Base-by-base conservation (phyloP, 192 early-diverging fungal species). In the Rhizophagus prolifer region DNA sequence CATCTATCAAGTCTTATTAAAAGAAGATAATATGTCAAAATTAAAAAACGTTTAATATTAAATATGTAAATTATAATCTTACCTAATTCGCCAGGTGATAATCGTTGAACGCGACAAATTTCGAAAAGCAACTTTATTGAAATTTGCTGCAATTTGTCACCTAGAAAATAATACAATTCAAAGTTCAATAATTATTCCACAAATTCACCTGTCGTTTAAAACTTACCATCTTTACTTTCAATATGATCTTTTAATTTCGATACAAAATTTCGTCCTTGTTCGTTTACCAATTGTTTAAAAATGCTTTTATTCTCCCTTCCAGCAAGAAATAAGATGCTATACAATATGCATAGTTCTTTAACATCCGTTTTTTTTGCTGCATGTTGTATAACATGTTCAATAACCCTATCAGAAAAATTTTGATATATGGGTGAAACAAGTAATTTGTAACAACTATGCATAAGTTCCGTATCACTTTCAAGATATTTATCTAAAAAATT, bases 41-140 rank as follows among this genome's bases (percentile, higher is more conserved):
- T 78, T 65, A 76, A 61, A 31, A 58, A 61, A 19, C 30, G 41
- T 25, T 14, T 62, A 16, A 66, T 7, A 9, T 26, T 63, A 47
- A n/a, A 34, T 4, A 41, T 16, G 2, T 12, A 34, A 67, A 19
- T 9, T 28, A 2, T 21, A 62, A 62, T 50, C 64, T 72, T 89
- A 88, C 90, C 83, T 47, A 89, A 61, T 62, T 92, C 90, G 7
- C 66, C 59, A 25, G 84, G 71, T 31, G 81, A 79, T 26, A 92
- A 79, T 75, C 85, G 86, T 26, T 85, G 83, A 1, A 88, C 80
- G 44, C 86, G 73, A 69, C 87, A 90, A 69, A 92, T 85, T 81
- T 93, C 89, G 79, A 85, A 91, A 36, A 87, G 75, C 19, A 93
- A 75, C n/a, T 82, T 78, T 41, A 89, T 71, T 2, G 86, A 81